Evolutionary conservation across 805 yeast species (phyloP).

Genomic region (Zygoascus tannicola): DNA sequence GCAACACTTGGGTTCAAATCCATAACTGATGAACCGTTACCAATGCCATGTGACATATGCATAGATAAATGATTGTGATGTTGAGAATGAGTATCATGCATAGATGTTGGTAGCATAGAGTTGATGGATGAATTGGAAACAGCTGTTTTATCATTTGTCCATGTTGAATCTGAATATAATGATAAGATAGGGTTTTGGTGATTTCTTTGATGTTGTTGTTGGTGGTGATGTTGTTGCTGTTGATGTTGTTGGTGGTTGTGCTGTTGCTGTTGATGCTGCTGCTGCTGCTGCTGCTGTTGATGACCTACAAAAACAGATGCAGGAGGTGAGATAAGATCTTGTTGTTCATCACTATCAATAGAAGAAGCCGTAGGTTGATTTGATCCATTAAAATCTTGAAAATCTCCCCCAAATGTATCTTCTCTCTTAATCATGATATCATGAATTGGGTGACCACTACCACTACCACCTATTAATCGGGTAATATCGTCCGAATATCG

Average conservation of each 20-base stretch:
- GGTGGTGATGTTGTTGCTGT: background rate
- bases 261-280: slow-evolving; percentile 1
- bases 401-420: too few species aligned
- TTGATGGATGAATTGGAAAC: too few species aligned
- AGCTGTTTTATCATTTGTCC: too few species aligned
- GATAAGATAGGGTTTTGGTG: too few species aligned
- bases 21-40: background rate
- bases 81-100: too few species aligned
- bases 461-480: too few species aligned
- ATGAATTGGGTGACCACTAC: slow-evolving; percentile 4
- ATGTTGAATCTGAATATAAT: too few species aligned
- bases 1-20: slow-evolving; percentile 6
- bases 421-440: too few species aligned
- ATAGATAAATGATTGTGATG: too few species aligned
- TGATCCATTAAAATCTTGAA: too few species aligned
- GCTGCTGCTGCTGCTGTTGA: background rate
- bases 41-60: background rate
- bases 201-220: slow-evolving; percentile 2
- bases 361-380: background rate
- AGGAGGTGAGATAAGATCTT: background rate
- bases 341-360: background rate
- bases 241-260: background rate
- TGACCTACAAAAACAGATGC: background rate
- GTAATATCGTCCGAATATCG: slow-evolving; percentile 13
- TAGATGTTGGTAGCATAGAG: too few species aligned